Conservation (phyloP, 352 stramenopile species). For the Globisporangium viniferum region DNA sequence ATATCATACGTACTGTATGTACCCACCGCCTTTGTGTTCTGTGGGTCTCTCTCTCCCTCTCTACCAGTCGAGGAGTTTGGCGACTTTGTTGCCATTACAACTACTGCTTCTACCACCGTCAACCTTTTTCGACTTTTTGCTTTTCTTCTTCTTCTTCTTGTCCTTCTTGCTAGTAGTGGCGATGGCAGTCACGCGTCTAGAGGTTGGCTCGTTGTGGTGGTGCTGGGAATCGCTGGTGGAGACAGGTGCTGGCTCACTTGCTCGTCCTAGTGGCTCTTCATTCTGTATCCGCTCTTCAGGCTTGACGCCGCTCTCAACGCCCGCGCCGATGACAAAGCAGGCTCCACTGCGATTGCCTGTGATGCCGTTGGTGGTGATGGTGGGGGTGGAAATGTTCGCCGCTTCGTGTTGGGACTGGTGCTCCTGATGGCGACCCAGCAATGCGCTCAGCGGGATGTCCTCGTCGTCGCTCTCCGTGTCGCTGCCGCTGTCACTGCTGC, state of each 20-base stretch:
- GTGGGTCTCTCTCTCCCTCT: background rate
- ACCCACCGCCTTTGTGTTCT: background rate
- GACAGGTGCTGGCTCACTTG: background rate
- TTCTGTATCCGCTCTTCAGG: background rate
- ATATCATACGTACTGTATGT: background rate
- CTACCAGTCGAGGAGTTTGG: background rate
- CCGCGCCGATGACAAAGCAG: background rate
- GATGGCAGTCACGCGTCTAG: background rate
- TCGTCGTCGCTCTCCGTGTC: slow-evolving; percentile 11
- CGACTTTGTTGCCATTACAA: background rate
- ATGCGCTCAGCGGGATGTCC: slow-evolving; percentile 1
- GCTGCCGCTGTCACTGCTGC: background rate
- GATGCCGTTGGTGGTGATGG: background rate
- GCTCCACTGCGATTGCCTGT: background rate
- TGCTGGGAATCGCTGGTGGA: background rate
- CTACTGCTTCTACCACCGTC: background rate
- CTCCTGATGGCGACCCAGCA: background rate
- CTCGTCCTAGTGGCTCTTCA: background rate
- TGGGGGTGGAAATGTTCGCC: background rate
- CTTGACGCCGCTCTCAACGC: background rate
- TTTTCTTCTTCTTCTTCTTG: slow-evolving; percentile 5
- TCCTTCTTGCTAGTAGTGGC: background rate
- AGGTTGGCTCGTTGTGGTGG: background rate
- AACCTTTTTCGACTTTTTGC: slow-evolving; percentile 4
- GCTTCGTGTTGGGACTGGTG: background rate